Conservation (phyloP, 2,329 filamentous ascomycete species). For the Epichloe sp. region DNA sequence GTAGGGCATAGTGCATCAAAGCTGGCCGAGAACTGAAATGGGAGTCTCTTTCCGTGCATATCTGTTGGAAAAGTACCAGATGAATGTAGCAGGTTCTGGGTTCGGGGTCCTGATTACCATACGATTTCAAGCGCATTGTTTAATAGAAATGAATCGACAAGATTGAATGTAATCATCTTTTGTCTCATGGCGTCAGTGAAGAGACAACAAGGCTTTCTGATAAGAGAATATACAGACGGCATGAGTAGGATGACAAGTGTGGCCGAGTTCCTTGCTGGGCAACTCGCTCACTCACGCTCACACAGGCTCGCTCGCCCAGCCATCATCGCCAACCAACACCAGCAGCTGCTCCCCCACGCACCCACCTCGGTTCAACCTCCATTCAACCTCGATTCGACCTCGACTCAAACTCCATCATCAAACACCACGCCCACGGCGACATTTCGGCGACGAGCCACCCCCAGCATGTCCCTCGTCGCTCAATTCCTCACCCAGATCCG, state of each 20-base stretch:
- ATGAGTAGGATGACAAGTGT: no score
- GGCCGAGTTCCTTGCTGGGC: no score
- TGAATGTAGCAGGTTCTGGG: neutral
- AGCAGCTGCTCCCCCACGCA: no score
- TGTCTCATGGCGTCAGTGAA: no score
- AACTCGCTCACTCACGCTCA: no score
- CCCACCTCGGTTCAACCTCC: no score
- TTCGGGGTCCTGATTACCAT: neutral
- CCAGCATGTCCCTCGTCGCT: constrained; percentile 46
- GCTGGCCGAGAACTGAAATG: neutral
- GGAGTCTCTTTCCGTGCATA: neutral
- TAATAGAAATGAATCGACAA: neutral
- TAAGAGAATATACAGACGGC: no score
- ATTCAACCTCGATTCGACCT: no score
- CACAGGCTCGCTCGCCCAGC: no score
- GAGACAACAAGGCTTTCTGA: no score
- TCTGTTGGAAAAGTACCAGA: neutral
- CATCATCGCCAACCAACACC: no score
- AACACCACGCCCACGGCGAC: neutral
- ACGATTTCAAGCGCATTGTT: neutral
- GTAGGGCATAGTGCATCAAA: neutral
- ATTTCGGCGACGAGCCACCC: constrained; percentile 3
- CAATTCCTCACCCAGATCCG: constrained; percentile 56
- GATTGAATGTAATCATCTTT: neutral
- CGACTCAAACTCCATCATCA: neutral